phyloP scores from a whole-genome alignment of 2,329 filamentous ascomycete species.

The Aspergillus clavatus region DNA sequence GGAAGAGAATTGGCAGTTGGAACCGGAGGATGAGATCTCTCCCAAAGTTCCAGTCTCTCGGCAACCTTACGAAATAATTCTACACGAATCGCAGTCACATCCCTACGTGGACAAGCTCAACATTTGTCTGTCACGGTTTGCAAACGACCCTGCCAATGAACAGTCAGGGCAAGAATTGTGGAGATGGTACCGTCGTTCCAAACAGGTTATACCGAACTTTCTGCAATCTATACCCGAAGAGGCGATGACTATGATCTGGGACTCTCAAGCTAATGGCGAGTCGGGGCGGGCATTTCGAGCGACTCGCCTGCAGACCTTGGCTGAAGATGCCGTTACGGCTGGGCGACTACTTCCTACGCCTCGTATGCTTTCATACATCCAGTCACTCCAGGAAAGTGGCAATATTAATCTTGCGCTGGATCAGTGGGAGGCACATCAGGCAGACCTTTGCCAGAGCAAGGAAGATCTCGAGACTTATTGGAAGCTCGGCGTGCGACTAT shows the following conservation, averaged over 20 bases:
- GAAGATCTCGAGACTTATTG: slow-evolving; percentile 39
- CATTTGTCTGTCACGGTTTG: slow-evolving; percentile 30
- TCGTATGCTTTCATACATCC: slow-evolving; percentile 63
- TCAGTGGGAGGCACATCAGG: slow-evolving; percentile 57
- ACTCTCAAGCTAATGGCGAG: slow-evolving; percentile 46
- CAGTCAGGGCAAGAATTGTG: slow-evolving; percentile 39
- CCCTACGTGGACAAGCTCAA: slow-evolving; percentile 41
- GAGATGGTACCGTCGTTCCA: slow-evolving; percentile 49
- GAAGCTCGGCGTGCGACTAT: slow-evolving; percentile 48
- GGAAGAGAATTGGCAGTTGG: slow-evolving; percentile 34
- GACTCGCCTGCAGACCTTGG: slow-evolving; percentile 57
- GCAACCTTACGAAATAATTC: slow-evolving; percentile 29
- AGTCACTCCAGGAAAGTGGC: slow-evolving; percentile 62
- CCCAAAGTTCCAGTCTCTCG: slow-evolving; percentile 14
- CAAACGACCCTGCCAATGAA: slow-evolving; percentile 24
- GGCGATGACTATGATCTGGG: slow-evolving; percentile 65
- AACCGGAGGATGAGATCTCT: slow-evolving; percentile 16
- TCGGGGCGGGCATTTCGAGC: slow-evolving; percentile 48
- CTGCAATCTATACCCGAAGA: slow-evolving; percentile 55
- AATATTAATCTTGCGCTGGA: slow-evolving; percentile 57
- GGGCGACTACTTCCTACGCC: slow-evolving; percentile 51
- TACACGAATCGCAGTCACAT: slow-evolving; percentile 32
- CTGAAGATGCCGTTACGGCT: slow-evolving; percentile 61
- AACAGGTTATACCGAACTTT: slow-evolving; percentile 41
- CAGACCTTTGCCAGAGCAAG: slow-evolving; percentile 47